Evolutionary conservation across 1,284 basidiomycete genomes (phyloP).

Genomic region (Schizophyllum commune): DNA sequence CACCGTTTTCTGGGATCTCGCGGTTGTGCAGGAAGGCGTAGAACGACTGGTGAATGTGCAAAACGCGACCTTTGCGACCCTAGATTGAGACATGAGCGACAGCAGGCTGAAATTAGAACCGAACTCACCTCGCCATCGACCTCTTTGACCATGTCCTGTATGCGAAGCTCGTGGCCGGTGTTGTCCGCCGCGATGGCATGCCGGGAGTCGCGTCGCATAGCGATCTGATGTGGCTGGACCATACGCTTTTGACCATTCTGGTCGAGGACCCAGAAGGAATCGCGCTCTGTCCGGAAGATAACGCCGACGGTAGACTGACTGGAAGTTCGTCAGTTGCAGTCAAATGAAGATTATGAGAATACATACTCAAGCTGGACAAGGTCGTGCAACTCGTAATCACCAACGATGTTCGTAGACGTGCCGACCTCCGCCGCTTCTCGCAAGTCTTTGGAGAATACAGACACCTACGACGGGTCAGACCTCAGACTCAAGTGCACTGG

Average conservation of each 20-base stretch:
- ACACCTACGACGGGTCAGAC: constrained; percentile 48
- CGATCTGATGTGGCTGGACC: constrained; percentile 94
- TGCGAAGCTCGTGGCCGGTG: constrained; percentile 76
- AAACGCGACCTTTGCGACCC: constrained; percentile 85
- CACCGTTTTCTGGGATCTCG: constrained; percentile 85
- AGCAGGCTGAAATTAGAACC: constrained; percentile 1
- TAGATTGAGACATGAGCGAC: constrained; percentile 21
- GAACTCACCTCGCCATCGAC: constrained; percentile 74
- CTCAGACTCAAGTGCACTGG: not conserved
- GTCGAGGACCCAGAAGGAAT: constrained; percentile 92
- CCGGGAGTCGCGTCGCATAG: constrained; percentile 79
- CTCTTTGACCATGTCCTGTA: constrained; percentile 94
- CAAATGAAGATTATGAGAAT: not conserved
- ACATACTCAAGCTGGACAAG: constrained; percentile 93
- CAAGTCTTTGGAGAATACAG: constrained; percentile 95
- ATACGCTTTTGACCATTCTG: constrained; percentile 86
- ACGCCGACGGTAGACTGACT: constrained; percentile 93
- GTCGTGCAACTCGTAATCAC: constrained; percentile 94
- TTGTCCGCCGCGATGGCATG: constrained; percentile 87
- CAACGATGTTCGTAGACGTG: constrained; percentile 81
- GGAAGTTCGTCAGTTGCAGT: not conserved
- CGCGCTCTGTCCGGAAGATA: constrained; percentile 95
- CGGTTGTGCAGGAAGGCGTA: constrained; percentile 94
- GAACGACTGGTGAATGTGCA: constrained; percentile 94
- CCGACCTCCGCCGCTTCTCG: constrained; percentile 97